phyloP scores from a whole-genome alignment of 179 eudicot genomes.

The Beta macrorhiza region DNA sequence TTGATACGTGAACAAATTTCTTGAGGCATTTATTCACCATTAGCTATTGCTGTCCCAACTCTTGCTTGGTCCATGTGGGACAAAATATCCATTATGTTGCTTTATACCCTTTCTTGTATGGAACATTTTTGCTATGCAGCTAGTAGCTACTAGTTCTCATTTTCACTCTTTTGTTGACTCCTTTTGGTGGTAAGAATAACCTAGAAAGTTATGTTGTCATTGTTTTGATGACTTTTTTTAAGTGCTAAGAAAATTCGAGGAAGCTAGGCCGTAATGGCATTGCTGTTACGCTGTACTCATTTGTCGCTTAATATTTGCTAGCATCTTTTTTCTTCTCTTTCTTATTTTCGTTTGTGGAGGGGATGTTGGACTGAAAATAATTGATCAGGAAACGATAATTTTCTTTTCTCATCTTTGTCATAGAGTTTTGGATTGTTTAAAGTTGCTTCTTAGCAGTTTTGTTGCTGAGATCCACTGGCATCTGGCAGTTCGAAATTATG shows the following conservation, averaged over 20 bases:
- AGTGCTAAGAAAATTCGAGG: not conserved
- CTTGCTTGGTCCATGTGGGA: constrained; percentile 9
- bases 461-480: constrained; percentile 10
- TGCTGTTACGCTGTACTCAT: not conserved
- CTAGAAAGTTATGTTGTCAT: not conserved
- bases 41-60: not conserved
- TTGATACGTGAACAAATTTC: not conserved
- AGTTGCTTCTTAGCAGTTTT: not conserved
- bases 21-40: not conserved
- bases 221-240: not conserved
- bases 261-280: not conserved
- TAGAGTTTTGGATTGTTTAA: not conserved
- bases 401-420: not conserved
- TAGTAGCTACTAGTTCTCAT: not conserved
- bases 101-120: not conserved
- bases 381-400: not conserved
- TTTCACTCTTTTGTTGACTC: constrained; percentile 8
- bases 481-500: not conserved
- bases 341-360: not conserved
- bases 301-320: not conserved
- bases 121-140: not conserved
- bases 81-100: not conserved
- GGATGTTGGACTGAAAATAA: not conserved
- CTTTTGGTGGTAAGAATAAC: constrained; percentile 12
- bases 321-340: not conserved